Evolutionary conservation across 208 protist genomes (phyloP).

Genomic region (Crithidia expoeki): DNA sequence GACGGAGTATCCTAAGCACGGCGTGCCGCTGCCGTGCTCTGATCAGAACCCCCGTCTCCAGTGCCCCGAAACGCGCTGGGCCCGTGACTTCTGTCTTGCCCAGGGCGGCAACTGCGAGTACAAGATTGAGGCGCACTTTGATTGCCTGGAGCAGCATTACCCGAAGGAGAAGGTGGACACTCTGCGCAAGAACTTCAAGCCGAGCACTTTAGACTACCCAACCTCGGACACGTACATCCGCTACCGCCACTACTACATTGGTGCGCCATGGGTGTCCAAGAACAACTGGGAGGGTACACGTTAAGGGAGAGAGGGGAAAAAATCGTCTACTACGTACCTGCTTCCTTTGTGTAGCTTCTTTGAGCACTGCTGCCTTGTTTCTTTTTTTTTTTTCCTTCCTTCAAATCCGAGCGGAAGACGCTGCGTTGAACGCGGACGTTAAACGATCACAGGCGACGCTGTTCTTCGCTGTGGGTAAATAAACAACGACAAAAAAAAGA

Average conservation of each 20-base stretch:
- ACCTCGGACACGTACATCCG: conserved; percentile 87
- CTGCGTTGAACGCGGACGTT: too few species aligned
- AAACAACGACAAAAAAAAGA: too few species aligned
- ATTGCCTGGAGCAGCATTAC: conserved; percentile 88
- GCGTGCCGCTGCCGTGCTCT: conserved; percentile 78
- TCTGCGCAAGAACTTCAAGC: conserved; percentile 84
- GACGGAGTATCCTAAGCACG: conserved; percentile 78
- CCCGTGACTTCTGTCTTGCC: conserved; percentile 83
- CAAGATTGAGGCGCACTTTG: conserved; percentile 93
- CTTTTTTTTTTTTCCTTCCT: background rate
- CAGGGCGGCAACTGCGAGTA: conserved; percentile 88
- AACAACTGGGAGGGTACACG: conserved; percentile 75
- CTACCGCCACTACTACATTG: conserved; percentile 84
- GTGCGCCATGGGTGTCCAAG: conserved; percentile 72
- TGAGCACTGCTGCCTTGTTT: background rate
- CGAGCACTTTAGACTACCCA: conserved; percentile 84
- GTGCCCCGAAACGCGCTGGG: conserved; percentile 86
- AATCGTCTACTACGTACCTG: too few species aligned
- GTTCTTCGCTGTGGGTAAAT: too few species aligned
- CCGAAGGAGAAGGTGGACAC: conserved; percentile 79
- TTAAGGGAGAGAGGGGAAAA: too few species aligned
- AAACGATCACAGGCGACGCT: too few species aligned
- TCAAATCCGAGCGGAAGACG: too few species aligned
- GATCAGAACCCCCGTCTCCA: conserved; percentile 78
- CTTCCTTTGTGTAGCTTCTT: background rate